Evolutionary conservation across 1,139 yeast species (phyloP).

Genomic region (Saccharomyces hybrid): DNA sequence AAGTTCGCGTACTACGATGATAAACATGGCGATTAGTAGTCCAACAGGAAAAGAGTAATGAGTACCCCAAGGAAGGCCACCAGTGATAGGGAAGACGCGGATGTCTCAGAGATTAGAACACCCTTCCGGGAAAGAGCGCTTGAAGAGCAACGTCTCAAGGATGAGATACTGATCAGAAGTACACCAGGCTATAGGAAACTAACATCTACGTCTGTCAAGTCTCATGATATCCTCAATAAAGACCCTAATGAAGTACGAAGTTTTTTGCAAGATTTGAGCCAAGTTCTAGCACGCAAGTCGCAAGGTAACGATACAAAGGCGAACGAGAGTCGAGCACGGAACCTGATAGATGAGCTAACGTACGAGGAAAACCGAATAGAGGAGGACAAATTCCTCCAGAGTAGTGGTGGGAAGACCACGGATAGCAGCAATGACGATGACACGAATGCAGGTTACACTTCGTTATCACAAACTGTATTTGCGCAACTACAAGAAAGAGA

Average conservation of each 20-base stretch:
- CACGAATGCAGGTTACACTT: neutral
- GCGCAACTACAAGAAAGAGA: conserved; percentile 9
- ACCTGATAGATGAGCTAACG: conserved; percentile 5
- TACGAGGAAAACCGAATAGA: conserved; percentile 2
- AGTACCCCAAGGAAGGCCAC: conserved; percentile 8
- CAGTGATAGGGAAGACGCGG: conserved; percentile 3
- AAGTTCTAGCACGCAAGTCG: conserved; percentile 19
- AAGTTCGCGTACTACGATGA: neutral
- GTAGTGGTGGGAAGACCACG: neutral
- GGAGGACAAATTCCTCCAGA: neutral
- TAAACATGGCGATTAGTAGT: too few relatives aligned
- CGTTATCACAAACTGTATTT: conserved; percentile 12
- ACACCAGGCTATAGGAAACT: conserved; percentile 21
- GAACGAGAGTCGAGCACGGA: neutral
- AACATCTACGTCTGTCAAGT: conserved; percentile 3
- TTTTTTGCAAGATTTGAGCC: conserved; percentile 22
- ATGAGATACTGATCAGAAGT: conserved; percentile 15
- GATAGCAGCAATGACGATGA: neutral
- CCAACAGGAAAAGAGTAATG: conserved; percentile 3
- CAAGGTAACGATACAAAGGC: conserved; percentile 7
- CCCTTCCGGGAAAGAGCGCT: conserved; percentile 23
- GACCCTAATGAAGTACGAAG: conserved; percentile 15
- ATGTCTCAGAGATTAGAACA: conserved; percentile 12
- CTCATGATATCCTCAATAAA: conserved; percentile 9
- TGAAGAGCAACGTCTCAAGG: conserved; percentile 17